Base-by-base conservation (phyloP, 2,329 filamentous ascomycete genomes). In the Penicillium brevicompactum region DNA sequence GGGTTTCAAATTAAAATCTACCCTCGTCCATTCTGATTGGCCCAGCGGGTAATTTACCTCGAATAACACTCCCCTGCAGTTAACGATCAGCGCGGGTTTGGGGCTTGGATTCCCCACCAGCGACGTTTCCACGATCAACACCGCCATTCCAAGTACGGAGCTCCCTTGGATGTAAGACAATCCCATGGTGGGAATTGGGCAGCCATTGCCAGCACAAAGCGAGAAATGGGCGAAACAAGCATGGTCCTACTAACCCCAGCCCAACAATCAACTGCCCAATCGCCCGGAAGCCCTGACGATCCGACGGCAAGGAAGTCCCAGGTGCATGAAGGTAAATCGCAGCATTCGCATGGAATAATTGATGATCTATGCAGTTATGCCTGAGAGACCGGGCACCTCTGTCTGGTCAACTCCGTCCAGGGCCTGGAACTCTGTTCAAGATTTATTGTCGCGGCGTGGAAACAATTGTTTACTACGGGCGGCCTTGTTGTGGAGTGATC, bases 1-100 rank as follows among this genome's bases (percentile, higher is more conserved):
- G 52, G 57, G 60, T 59, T 61, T 63, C 55, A 59, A 7, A 56
- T 56, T 53, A n/a, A 49, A 46, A 27, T 1, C 2, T 14, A 21
- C 38, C 22, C 18, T 11, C 6, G 24, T 18, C 5, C 2, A 22
- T 32, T 42, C 5, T 46, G 32, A 55, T 55, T 55, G 22, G 52
- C 30, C 16, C 6, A 24, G n/a, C 34, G 9, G 14, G 10, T 34
- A 21, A 18, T 21, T 41, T 44, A 27, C 47, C 32, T 34, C 41
- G 24, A 41, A 45, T 42, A 43, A 55, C 10, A 44, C 31, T 34
- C 31, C 13, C 42, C 42, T 44, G 42, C 13, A 43, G 7, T 8
- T 9, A 1, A 37, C 34, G 34, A 37, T 37, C 34, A n/a, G 34
- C 34, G 34, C 24, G 24, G 24, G n/a, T 37, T 13, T 5, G 34